These are phyloP conservation scores for Mycena sanguinolenta DNA, from an alignment of 768 basidiomycete species.

Conservation along the genomic window DNA sequence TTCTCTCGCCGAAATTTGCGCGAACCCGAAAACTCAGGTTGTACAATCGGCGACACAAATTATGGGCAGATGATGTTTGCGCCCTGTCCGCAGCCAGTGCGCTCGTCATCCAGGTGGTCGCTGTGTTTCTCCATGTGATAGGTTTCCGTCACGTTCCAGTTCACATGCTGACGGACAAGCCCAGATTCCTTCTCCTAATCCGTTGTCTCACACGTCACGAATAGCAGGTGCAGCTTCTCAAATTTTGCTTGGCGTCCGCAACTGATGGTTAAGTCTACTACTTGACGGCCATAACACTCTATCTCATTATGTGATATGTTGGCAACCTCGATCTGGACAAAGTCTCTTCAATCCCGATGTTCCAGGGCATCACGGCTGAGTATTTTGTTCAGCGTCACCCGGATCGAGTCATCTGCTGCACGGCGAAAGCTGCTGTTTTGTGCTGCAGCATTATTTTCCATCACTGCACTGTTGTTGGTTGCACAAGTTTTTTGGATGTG, in stretches of 20 bases:
- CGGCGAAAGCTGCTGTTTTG: conserved; percentile 43
- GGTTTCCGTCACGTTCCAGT: too few relatives aligned
- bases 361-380: conserved; percentile 59
- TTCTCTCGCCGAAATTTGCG: not conserved
- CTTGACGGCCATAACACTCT: conserved; percentile 52
- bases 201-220: conserved; percentile 13
- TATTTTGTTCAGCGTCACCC: conserved; percentile 66
- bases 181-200: conserved; percentile 26
- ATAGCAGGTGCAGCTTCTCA: conserved; percentile 1
- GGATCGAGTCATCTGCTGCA: conserved; percentile 53
- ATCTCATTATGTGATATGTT: conserved; percentile 45
- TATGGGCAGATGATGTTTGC: conserved; percentile 6
- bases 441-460: conserved; percentile 48
- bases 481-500: conserved; percentile 45
- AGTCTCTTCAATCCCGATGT: too few relatives aligned
- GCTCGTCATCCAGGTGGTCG: conserved; percentile 3
- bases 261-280: conserved; percentile 45
- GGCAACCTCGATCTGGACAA: not conserved
- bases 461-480: conserved; percentile 53
- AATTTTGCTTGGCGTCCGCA: not conserved
- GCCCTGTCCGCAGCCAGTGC: not conserved
- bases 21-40: not conserved
- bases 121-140: conserved; percentile 14
- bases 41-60: conserved; percentile 1
- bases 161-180: not conserved